Evolutionary conservation across 2,329 filamentous ascomycete species (phyloP).

Genomic region (Trichoderma afroharzianum): DNA sequence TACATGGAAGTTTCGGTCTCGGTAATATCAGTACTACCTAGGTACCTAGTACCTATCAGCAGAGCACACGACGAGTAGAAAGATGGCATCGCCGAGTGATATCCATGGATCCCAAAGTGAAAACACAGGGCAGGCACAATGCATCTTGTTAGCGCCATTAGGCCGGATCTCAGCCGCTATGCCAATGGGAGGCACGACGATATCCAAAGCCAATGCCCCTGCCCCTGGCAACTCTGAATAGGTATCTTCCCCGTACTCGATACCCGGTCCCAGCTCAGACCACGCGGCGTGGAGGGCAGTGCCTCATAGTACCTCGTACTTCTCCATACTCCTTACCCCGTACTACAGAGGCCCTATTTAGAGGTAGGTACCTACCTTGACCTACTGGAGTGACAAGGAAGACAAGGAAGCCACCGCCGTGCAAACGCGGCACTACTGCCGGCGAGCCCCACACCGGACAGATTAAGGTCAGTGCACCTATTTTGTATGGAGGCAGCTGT

Average conservation of each 20-base stretch:
- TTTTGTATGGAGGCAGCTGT: neutral
- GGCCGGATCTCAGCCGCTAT: conserved; percentile 15
- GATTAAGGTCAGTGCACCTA: conserved; percentile 6
- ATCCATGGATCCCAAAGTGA: neutral
- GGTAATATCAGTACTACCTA: too few relatives aligned
- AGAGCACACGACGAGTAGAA: neutral
- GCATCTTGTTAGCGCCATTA: neutral
- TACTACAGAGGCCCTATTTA: neutral
- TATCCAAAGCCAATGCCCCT: neutral
- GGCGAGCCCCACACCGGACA: conserved; percentile 9
- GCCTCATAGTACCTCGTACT: neutral
- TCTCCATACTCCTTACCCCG: conserved; percentile 6
- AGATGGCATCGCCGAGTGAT: neutral
- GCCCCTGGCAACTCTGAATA: neutral
- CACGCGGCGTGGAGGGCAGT: neutral
- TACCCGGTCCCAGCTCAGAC: neutral
- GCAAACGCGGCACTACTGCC: conserved; percentile 17
- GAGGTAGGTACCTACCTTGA: too few relatives aligned
- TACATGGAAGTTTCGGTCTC: neutral
- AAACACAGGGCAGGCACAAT: neutral
- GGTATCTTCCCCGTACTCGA: neutral
- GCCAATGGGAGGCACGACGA: neutral
- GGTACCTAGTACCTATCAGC: neutral
- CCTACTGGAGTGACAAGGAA: neutral
- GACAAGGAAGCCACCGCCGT: conserved; percentile 7